Conservation (phyloP, 129 eudicot genomes). For the Mikania micrantha region DNA sequence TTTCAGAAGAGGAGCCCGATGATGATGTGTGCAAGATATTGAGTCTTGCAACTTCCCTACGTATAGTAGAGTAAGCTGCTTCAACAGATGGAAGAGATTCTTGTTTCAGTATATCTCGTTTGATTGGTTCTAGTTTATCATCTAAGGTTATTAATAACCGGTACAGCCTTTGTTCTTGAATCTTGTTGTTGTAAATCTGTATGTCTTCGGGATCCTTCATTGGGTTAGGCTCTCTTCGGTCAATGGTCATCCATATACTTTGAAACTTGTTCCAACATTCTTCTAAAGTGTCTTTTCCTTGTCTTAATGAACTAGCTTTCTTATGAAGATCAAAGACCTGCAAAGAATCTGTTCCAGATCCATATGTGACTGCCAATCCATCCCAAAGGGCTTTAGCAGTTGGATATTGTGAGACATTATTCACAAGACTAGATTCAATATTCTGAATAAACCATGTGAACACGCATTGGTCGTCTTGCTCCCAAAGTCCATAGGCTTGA, state of each 20-base stretch:
- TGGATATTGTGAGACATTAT: too few relatives aligned
- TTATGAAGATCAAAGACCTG: slow-evolving; percentile 1
- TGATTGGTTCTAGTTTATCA: neutral
- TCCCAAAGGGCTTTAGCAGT: too few relatives aligned
- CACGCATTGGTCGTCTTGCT: neutral
- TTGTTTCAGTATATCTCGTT: neutral
- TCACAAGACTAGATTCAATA: neutral
- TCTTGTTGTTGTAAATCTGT: neutral
- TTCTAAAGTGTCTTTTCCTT: neutral
- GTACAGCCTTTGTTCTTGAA: slow-evolving; percentile 4
- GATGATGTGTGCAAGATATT: too few relatives aligned
- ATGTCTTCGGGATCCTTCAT: neutral
- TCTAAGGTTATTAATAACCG: neutral
- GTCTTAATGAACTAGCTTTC: neutral
- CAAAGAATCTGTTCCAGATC: too few relatives aligned
- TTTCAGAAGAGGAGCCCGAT: too few relatives aligned
- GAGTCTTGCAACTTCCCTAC: too few relatives aligned
- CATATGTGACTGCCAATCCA: too few relatives aligned
- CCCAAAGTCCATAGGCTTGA: slow-evolving; percentile 1
- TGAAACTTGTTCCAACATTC: too few relatives aligned
- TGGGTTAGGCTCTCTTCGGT: slow-evolving; percentile 1
- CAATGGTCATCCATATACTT: neutral
- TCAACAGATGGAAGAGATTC: slow-evolving; percentile 3
- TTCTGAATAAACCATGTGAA: slow-evolving; percentile 11
- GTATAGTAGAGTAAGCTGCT: too few relatives aligned